Evolutionary conservation across 169 alveolate genomes (phyloP), one percentile per base, ranked within the genome.

Genomic region (Blepharisma undulans): DNA sequence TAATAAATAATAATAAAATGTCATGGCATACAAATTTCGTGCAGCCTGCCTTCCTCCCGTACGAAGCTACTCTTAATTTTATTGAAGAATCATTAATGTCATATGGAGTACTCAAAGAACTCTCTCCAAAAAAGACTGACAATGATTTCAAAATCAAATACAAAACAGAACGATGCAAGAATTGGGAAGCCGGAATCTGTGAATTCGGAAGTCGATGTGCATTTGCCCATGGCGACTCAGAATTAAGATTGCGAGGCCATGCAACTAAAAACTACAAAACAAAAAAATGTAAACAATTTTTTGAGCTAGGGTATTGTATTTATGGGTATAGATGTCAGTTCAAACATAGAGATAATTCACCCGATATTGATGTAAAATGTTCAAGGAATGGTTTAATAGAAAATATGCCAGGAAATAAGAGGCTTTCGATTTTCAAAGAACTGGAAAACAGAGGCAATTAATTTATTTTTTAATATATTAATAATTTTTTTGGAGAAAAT

Each of bases 261-360:
- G 79, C 94, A 77, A 93, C 96, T 30, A 72, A 36, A 32, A 94
- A 96, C 85, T 96, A 94, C 85, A 96, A 95, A 92, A 90, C 98
- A 33, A 96, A 95, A 82, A 78, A 91, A 25, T 96, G 98, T 74
- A 93, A 93, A 76, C 94, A 96, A 84, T 96, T 92, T 91, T 94
- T 93, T 89, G 96, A 96, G 66, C 76, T 84, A 7, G 92, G 94
- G 7, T 96, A 91, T 86, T 96, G 98, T 88, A 89, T 95, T 12
- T 96, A 96, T 91, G 98, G 98, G 4, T 48, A 84, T 36, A 84
- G 98, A 84, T 96, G 97, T 89, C 94, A 96, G 72, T 96, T 96
- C 91, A 86, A 92, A 25, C 98, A 96, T 87, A 72, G 60, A 22
- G 89, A 79, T 25, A 74, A 48, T 48, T 48, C 66, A 48, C 66